Base-by-base conservation (phyloP, 2,329 filamentous ascomycete species). In the Ceratocystis albifundus region DNA sequence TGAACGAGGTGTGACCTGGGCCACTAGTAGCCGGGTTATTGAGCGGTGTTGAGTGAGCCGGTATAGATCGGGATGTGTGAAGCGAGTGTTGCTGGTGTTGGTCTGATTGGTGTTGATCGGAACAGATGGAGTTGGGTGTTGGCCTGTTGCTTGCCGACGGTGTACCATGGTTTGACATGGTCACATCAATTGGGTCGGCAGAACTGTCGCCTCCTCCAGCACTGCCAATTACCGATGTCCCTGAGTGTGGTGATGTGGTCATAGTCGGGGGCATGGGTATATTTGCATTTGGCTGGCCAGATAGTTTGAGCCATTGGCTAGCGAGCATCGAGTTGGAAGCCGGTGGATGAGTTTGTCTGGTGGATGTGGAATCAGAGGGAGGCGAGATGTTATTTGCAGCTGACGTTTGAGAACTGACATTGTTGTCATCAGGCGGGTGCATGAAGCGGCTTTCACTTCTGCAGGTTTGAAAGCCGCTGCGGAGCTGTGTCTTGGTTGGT, bases 381-480 rank as follows among this genome's bases (percentile, higher is more conserved):
- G 65, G 48, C 3, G 48, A 30, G 3, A 28, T 72, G 48, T 78
- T 75, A 25, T 74, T 72, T n/a, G 80, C 71, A 8, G 80, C 76
- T 0, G 77, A 76, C 0, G 71, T 74, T 12, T 71, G 73, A 4
- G 74, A 72, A 4, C 75, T 72, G 64, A 80, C 78, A 30, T 75
- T 76, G 61, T 77, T 75, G 46, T 79, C 76, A 4, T 73, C 77
- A 4, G 70, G 62, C 3, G 70, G 70, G 69, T 78, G 79, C 72
- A 79, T 70, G 68, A 76, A 80, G 62, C 77, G 71, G 68, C 77
- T 79, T 61, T 79, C 76, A 69, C 79, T 76, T 25, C 74, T 75
- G 69, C 79, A 80, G 0, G 76, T 71, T 62, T 80, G 67, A 57
- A 80, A 77, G 8, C 80, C 79, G 71, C 36, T 12, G 30, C 36